A percentile compares a stretch with the other conserved stretches of the same genome.
These are phyloP conservation scores for Metarhizium robertsii DNA, from an alignment of 2,329 filamentous ascomycete genomes.

Conservation along the genomic window DNA sequence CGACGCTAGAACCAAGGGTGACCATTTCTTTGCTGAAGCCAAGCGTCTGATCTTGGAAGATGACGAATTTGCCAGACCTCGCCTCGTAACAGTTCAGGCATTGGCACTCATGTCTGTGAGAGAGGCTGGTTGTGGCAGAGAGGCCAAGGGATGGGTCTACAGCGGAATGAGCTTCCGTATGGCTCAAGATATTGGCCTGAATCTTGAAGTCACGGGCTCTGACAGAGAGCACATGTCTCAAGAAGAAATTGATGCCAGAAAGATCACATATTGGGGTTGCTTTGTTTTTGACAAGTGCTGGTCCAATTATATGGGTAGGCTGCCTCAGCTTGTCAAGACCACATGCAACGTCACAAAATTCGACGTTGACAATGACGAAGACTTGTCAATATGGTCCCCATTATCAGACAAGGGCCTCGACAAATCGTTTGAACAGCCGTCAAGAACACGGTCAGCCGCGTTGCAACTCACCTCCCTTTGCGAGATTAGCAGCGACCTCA, in stretches of 20 bases:
- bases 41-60: slow-evolving; percentile 84
- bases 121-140: slow-evolving; percentile 87
- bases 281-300: slow-evolving; percentile 98
- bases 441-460: slow-evolving; percentile 71
- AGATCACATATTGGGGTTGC: slow-evolving; percentile 95
- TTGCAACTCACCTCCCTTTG: slow-evolving; percentile 76
- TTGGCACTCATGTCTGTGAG: slow-evolving; percentile 91
- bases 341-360: slow-evolving; percentile 80
- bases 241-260: slow-evolving; percentile 77
- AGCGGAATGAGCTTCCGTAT: slow-evolving; percentile 98
- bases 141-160: slow-evolving; percentile 96
- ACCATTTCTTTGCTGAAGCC: slow-evolving; percentile 92
- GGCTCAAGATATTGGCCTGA: slow-evolving; percentile 88
- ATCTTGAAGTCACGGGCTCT: slow-evolving; percentile 67
- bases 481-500: slow-evolving; percentile 86
- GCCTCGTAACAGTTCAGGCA: slow-evolving; percentile 84
- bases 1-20: slow-evolving; percentile 78
- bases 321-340: slow-evolving; percentile 74
- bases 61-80: slow-evolving; percentile 85
- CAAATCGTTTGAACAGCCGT: slow-evolving; percentile 64
- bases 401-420: slow-evolving; percentile 79
- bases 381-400: slow-evolving; percentile 76
- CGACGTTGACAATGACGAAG: slow-evolving; percentile 84
- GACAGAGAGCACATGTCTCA: slow-evolving; percentile 57
- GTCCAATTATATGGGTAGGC: slow-evolving; percentile 90